phyloP scores from a whole-genome alignment of 371 early-diverging fungal species.

The Coemansia sp. region DNA sequence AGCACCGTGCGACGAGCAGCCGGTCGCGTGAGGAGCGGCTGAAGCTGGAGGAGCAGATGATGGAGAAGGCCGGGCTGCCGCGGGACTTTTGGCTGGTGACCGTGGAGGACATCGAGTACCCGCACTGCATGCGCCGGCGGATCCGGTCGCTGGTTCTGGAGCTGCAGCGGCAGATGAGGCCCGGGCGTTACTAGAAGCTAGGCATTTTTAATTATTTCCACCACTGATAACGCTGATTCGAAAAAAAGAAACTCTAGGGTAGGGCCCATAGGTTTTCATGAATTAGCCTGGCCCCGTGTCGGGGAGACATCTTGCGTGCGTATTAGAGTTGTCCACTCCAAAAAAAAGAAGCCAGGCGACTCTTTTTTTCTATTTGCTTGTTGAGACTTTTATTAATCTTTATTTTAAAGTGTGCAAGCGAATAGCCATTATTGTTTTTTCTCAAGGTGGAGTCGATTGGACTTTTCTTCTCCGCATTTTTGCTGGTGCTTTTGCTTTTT shows the following conservation, averaged over 20 bases:
- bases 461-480: background rate
- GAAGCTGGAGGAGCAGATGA: conserved; percentile 30
- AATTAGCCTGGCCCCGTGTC: too few relatives aligned
- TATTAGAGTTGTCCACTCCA: too few relatives aligned
- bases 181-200: too few relatives aligned
- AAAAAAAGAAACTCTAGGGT: too few relatives aligned
- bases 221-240: too few relatives aligned
- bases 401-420: too few relatives aligned
- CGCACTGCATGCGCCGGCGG: conserved; percentile 47
- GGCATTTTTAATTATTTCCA: background rate
- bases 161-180: conserved; percentile 30
- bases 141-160: conserved; percentile 44
- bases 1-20: background rate
- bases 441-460: conserved; percentile 1
- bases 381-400: too few relatives aligned
- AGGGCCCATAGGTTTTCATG: too few relatives aligned
- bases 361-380: too few relatives aligned
- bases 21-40: conserved; percentile 32
- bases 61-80: conserved; percentile 48
- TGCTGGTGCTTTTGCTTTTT: conserved; percentile 3
- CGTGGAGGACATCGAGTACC: conserved; percentile 53
- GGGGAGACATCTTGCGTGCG: too few relatives aligned
- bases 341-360: too few relatives aligned
- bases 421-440: too few relatives aligned
- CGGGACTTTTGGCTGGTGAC: conserved; percentile 53